Percentiles rank a stretch among this genome's conserved stretches.
phyloP scores from a whole-genome alignment of 257 asterid genomes.

The Solanum sitiens region DNA sequence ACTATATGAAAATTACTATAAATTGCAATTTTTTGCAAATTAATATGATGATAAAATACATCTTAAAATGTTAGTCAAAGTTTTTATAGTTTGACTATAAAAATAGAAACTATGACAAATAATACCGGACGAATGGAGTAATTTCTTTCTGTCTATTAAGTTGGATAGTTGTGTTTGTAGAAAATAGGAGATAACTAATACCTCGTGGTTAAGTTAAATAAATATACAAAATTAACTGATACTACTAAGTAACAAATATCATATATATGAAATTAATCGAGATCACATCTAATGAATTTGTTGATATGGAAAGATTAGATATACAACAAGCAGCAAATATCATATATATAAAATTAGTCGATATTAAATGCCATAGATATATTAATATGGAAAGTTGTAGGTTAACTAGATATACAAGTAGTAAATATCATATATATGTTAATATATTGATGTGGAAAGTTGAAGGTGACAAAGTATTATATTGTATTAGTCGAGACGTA shows the following conservation, averaged over 20 bases:
- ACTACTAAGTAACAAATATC: background rate
- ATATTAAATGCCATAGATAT: background rate
- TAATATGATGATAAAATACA: too few species aligned
- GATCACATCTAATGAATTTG: background rate
- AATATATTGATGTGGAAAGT: background rate
- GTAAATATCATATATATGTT: background rate
- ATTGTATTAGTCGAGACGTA: background rate
- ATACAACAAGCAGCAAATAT: too few species aligned
- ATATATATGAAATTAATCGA: too few species aligned
- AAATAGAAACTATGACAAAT: too few species aligned
- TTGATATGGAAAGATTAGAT: too few species aligned
- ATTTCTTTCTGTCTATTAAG: background rate
- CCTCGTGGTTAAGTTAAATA: background rate
- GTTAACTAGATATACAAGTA: background rate
- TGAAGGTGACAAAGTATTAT: background rate
- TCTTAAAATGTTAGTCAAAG: too few species aligned
- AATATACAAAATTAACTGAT: background rate
- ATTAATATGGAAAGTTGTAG: background rate
- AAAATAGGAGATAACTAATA: background rate
- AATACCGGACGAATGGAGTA: background rate
- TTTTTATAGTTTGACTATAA: too few species aligned
- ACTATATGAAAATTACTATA: too few species aligned
- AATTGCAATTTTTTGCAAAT: too few species aligned
- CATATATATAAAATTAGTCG: background rate
- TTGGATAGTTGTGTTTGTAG: background rate